These are phyloP conservation scores for Fraxinus nigra DNA, from an alignment of 305 asterid genomes.

Conservation along the genomic window DNA sequence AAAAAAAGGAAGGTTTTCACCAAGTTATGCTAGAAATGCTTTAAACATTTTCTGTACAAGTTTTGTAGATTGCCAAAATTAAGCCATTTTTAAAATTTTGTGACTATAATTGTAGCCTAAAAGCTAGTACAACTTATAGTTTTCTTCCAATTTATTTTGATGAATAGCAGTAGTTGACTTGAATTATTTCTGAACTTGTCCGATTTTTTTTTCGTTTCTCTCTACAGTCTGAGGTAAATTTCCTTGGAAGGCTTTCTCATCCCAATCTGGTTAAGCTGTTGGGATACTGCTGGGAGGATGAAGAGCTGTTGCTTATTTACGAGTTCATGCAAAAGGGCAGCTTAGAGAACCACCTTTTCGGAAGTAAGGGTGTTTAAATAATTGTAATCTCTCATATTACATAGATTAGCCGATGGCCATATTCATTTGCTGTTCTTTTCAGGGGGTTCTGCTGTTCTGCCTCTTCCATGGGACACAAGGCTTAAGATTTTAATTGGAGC, in stretches of 20 bases:
- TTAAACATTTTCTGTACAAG: no score
- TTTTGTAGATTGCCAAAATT: no score
- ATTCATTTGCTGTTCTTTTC: neutral
- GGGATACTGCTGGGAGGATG: constrained; percentile 37
- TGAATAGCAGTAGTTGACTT: no score
- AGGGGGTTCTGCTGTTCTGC: constrained; percentile 54
- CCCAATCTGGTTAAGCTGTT: constrained; percentile 44
- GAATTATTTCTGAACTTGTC: neutral
- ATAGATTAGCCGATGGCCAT: neutral
- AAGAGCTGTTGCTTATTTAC: constrained; percentile 39
- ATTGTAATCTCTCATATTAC: neutral
- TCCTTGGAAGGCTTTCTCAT: constrained; percentile 42
- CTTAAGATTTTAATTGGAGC: constrained; percentile 52
- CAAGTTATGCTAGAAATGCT: no score
- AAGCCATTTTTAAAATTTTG: no score
- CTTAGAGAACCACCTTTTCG: constrained; percentile 43
- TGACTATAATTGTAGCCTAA: no score
- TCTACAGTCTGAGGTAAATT: constrained; percentile 45
- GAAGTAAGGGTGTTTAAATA: constrained; percentile 27
- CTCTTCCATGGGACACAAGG: constrained; percentile 50
- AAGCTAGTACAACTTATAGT: no score
- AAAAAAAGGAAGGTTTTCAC: no score
- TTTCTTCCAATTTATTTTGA: no score
- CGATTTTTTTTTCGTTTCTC: neutral
- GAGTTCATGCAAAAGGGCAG: constrained; percentile 51